Evolutionary conservation across 768 basidiomycete species (phyloP).

Genomic region (Russula dissimulans): DNA sequence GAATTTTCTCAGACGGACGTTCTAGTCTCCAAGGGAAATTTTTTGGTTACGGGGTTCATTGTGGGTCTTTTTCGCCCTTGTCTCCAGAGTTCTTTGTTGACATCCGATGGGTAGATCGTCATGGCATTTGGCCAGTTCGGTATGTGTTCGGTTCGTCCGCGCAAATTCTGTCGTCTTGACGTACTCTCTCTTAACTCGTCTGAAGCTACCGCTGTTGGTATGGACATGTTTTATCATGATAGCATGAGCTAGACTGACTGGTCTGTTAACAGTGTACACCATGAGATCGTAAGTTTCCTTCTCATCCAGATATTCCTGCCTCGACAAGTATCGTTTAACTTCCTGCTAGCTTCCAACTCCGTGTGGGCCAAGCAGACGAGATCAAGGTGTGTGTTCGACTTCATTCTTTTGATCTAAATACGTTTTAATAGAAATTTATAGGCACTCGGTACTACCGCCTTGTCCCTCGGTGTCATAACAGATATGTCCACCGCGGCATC

Average conservation of each 20-base stretch:
- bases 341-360: conserved; percentile 30
- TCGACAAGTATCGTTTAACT: neutral
- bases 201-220: conserved; percentile 8
- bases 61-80: neutral
- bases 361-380: conserved; percentile 33
- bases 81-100: neutral
- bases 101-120: conserved; percentile 3
- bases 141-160: neutral
- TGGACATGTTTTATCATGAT: neutral
- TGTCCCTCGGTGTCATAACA: conserved; percentile 41
- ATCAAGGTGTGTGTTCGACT: conserved; percentile 36
- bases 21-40: conserved; percentile 17
- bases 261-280: conserved; percentile 31
- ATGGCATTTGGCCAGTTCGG: conserved; percentile 17
- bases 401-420: neutral
- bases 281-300: conserved; percentile 32
- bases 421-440: conserved; percentile 19
- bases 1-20: neutral
- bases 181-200: no score
- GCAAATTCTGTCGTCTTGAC: neutral
- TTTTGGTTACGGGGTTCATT: conserved; percentile 13
- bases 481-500: conserved; percentile 44
- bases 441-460: conserved; percentile 39
- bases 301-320: neutral
- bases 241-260: neutral